Base-by-base conservation (phyloP, 2,329 filamentous ascomycete genomes). In the Hymenoscyphus scutula region DNA sequence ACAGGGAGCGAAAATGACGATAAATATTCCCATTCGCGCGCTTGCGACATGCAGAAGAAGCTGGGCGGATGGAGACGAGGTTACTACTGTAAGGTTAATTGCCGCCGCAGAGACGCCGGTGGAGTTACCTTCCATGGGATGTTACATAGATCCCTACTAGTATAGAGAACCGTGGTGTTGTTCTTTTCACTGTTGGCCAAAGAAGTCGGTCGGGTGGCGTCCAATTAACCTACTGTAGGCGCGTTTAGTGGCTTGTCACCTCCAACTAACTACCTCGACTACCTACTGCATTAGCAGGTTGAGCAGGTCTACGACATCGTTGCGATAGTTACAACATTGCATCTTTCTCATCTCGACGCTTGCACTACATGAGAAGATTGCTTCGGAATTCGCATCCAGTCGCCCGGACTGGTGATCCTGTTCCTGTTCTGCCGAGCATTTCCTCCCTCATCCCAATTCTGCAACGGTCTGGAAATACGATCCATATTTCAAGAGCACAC, bases 21-120 rank as follows among this genome's bases (percentile, higher is more conserved):
- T 54, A 54, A 17, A 54, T 30, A 10, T 54, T 54, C 51, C 51
- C 51, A 54, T 54, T 54, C 25, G 51, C 51, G 51, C 51, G 51
- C 51, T 30, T 54, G 51, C 29, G 29, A n/a, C 1, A 25, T 45
- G 58, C 48, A 30, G 7, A 25, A 32, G 59, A n/a, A n/a, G n/a
- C 25, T 32, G 29, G 51, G 19, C 19, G 15, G 17, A 48, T 48
- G 41, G 41, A 23, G 19, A 48, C 41, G 41, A 48, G n/a, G 23
- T 10, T 48, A 19, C 23, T 19, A 23, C n/a, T n/a, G n/a, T n/a
- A n/a, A 11, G 41, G 10, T 8, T 23, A 11, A 48, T 34, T 34
- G 32, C 32, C 32, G 32, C 32, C 32, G 32, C 15, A 34, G 41
- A 23, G 41, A 23, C 6, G n/a, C 7, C 41, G 41, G 19, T 17